A percentile compares a stretch with the other conserved stretches of the same genome.
Conservation (phyloP, 441 rosid genomes). For the Adansonia grandidieri region DNA sequence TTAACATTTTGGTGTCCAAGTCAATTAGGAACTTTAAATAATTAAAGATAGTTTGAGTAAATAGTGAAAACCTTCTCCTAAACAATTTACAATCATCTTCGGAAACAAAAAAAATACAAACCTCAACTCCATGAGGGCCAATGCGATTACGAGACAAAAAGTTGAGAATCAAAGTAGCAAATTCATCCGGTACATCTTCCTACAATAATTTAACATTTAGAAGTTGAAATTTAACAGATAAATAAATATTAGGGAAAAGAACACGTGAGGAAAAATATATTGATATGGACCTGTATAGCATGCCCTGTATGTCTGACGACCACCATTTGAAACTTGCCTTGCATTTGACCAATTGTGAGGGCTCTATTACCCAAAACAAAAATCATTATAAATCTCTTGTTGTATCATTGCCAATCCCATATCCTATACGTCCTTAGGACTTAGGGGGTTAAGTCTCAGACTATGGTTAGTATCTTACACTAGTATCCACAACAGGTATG, state of each 20-base stretch:
- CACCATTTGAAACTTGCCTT: conserved; percentile 99
- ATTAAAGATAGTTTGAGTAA: not conserved
- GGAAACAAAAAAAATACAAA: conserved; percentile 32
- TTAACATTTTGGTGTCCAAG: not conserved
- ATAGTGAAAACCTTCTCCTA: conserved; percentile 1
- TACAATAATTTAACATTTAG: conserved; percentile 34
- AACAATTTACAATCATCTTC: not conserved
- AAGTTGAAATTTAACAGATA: not conserved
- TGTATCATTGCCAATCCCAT: not conserved
- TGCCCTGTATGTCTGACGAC: conserved; percentile 95
- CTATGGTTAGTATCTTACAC: no score
- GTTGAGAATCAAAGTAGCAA: conserved; percentile 62
- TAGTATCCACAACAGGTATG: not conserved
- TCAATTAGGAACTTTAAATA: conserved; percentile 8
- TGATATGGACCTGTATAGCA: conserved; percentile 79
- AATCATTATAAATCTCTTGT: not conserved
- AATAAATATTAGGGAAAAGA: not conserved
- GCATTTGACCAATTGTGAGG: conserved; percentile 98
- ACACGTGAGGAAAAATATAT: not conserved
- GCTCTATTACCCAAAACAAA: conserved; percentile 48
- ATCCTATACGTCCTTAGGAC: not conserved
- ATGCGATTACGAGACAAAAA: conserved; percentile 83
- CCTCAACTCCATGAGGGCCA: conserved; percentile 88
- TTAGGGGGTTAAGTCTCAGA: no score
- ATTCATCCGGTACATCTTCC: conserved; percentile 97